These are phyloP conservation scores for Leishmania amazonensis DNA, from an alignment of 208 protist species.

Conservation along the genomic window DNA sequence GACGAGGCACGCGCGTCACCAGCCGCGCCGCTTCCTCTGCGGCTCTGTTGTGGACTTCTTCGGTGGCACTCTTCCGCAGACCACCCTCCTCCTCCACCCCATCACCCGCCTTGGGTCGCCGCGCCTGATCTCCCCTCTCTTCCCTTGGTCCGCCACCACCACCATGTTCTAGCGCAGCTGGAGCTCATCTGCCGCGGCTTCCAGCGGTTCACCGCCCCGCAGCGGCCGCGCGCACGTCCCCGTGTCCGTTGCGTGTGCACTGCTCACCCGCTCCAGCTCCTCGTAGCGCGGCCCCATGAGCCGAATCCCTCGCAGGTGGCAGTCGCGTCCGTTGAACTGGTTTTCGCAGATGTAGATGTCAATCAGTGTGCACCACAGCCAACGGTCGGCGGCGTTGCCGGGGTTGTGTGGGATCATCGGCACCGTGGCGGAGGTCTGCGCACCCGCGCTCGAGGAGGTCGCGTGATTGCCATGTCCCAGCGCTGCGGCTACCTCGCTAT, in stretches of 20 bases:
- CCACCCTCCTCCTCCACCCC: background rate
- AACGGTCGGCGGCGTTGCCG: constrained; percentile 26
- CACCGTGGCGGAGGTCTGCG: background rate
- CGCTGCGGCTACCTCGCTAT: constrained; percentile 12
- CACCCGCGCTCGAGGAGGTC: background rate
- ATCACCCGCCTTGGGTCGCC: background rate
- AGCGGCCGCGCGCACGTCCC: background rate
- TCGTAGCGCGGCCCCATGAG: constrained; percentile 57
- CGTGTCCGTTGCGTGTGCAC: background rate
- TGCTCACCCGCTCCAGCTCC: constrained; percentile 14
- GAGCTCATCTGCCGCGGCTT: constrained; percentile 2
- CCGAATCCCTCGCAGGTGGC: constrained; percentile 75
- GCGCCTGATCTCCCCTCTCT: background rate
- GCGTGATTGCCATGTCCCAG: constrained; percentile 3
- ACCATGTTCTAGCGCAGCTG: background rate
- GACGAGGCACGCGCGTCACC: background rate
- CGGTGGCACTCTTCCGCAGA: background rate
- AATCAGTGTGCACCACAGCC: constrained; percentile 70
- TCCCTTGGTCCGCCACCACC: background rate
- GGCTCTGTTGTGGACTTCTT: background rate
- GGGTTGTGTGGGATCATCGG: background rate
- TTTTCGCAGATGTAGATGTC: constrained; percentile 73
- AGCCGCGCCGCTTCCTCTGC: background rate
- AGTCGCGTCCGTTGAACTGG: constrained; percentile 82
- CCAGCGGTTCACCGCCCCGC: background rate